Percentiles rank a stretch among this genome's conserved stretches.
Conservation (phyloP, 2,329 filamentous ascomycete species). For the Malbranchea cinnamomea region DNA sequence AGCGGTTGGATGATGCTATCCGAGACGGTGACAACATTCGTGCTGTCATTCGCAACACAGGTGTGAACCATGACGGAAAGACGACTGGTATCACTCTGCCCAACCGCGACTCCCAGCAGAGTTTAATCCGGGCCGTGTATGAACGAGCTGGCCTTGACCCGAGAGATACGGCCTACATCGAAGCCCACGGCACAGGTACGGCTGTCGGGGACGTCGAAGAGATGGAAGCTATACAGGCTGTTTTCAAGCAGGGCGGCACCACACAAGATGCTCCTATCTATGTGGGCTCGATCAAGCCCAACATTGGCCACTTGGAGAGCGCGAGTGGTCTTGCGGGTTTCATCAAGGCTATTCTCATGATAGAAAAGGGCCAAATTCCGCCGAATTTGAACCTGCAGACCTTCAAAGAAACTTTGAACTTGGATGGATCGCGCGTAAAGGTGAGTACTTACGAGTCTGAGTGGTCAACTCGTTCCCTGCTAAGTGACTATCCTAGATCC, state of each 20-base stretch:
- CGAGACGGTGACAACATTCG: conserved; percentile 35
- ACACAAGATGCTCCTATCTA: conserved; percentile 7
- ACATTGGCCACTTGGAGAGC: conserved; percentile 16
- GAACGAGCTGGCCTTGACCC: conserved; percentile 18
- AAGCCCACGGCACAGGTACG: conserved; percentile 29
- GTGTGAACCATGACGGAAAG: conserved; percentile 16
- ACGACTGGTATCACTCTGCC: conserved; percentile 26
- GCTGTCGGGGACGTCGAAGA: conserved; percentile 16
- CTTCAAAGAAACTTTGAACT: too few species aligned
- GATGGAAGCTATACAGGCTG: conserved; percentile 7
- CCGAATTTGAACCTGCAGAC: conserved; percentile 16
- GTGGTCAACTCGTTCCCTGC: too few species aligned
- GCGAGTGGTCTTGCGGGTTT: conserved; percentile 16
- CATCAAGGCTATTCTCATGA: conserved; percentile 14
- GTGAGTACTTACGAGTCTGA: too few species aligned
- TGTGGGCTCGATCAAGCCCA: conserved; percentile 17
- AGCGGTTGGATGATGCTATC: conserved; percentile 63
- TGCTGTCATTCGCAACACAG: conserved; percentile 22
- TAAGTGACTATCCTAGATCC: too few species aligned
- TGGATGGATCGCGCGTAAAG: too few species aligned
- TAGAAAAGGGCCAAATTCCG: conserved; percentile 16
- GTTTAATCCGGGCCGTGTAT: conserved; percentile 15
- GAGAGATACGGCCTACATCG: conserved; percentile 18
- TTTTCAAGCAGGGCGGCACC: conserved; percentile 7
- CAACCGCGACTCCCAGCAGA: conserved; percentile 18